phyloP scores from a whole-genome alignment of 345 rosid genomes.

The Linum tenue region DNA sequence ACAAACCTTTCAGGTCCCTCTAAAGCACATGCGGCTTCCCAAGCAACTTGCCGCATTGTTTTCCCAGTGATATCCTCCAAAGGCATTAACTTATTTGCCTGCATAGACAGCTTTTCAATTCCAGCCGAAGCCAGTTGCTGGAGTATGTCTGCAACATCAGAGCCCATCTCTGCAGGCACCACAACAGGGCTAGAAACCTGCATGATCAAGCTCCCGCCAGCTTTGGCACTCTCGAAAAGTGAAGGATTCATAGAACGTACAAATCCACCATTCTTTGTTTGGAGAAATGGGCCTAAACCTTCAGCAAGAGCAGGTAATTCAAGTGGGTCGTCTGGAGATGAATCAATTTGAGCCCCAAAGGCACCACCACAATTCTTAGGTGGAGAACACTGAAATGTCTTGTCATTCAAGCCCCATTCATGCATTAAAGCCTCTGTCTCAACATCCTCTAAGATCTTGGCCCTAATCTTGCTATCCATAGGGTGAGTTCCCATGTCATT shows the following conservation, averaged over 20 bases:
- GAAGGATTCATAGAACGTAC: conserved; percentile 74
- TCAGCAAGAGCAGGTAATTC: conserved; percentile 73
- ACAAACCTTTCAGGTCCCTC: conserved; percentile 57
- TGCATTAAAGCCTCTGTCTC: conserved; percentile 87
- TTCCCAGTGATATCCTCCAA: conserved; percentile 86
- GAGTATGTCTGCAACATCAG: conserved; percentile 58
- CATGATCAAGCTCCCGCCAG: conserved; percentile 74
- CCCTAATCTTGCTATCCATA: conserved; percentile 38
- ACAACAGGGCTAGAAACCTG: conserved; percentile 93
- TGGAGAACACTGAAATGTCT: conserved; percentile 64
- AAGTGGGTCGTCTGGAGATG: conserved; percentile 44
- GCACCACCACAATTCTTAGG: conserved; percentile 29
- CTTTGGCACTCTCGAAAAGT: conserved; percentile 54
- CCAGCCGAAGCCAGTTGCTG: conserved; percentile 75
- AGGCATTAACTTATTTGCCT: conserved; percentile 88
- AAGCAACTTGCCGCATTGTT: conserved; percentile 72
- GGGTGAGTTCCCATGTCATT: conserved; percentile 35
- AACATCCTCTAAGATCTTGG: conserved; percentile 60
- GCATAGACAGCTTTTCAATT: conserved; percentile 88
- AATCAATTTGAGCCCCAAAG: conserved; percentile 53
- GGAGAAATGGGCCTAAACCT: conserved; percentile 76
- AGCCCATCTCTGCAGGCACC: conserved; percentile 95
- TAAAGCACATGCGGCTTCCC: conserved; percentile 54
- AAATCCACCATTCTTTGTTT: conserved; percentile 76
- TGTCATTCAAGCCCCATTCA: conserved; percentile 81